Evolutionary conservation across 225 moss, liverwort and hornwort genomes (phyloP).

Genomic region (Lunularia cruciata): DNA sequence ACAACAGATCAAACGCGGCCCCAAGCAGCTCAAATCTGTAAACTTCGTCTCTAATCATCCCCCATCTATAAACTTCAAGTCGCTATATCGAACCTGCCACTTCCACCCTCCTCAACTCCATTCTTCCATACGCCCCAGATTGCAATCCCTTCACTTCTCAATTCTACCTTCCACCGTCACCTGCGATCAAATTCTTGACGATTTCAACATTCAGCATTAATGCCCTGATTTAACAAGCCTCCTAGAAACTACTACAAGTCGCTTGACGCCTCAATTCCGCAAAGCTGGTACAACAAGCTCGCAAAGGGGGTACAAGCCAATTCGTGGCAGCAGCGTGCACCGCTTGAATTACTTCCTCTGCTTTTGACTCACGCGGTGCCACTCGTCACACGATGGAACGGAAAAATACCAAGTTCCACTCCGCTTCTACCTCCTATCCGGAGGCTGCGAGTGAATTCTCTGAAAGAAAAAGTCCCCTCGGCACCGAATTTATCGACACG

Average conservation of each 20-base stretch:
- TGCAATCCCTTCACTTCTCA: neutral
- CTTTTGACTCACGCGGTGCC: neutral
- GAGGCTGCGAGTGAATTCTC: neutral
- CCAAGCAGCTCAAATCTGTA: neutral
- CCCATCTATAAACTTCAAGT: neutral
- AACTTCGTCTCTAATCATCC: neutral
- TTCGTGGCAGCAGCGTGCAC: neutral
- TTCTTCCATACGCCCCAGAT: neutral
- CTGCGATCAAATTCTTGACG: neutral
- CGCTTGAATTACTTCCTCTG: neutral
- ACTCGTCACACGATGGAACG: neutral
- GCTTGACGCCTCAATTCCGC: neutral
- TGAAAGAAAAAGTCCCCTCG: neutral
- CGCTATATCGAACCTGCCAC: neutral
- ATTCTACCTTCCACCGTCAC: neutral
- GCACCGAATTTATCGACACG: conserved; percentile 7
- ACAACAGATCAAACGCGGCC: neutral
- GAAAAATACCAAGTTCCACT: neutral
- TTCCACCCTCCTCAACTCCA: neutral
- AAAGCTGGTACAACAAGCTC: neutral
- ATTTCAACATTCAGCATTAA: neutral
- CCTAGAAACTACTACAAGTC: neutral
- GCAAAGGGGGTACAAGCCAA: too few relatives aligned
- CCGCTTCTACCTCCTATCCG: neutral
- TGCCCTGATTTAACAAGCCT: neutral